Percentiles rank a stretch among this genome's conserved stretches.
phyloP scores from a whole-genome alignment of 345 rosid genomes.

The Heritiera littoralis region DNA sequence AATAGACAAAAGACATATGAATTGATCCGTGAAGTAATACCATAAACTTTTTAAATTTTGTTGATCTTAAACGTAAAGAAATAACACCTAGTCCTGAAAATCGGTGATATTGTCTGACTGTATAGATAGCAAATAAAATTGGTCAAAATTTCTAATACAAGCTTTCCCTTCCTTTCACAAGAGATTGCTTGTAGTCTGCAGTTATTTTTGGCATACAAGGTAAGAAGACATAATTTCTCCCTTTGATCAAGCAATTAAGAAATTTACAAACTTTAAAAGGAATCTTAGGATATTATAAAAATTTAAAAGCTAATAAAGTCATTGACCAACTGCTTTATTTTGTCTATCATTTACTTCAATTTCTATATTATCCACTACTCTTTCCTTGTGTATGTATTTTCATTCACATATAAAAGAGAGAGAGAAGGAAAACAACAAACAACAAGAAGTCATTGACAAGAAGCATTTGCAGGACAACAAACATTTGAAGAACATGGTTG shows the following conservation, averaged over 20 bases:
- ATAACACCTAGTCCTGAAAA: background rate
- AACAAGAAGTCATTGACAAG: background rate
- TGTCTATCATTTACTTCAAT: background rate
- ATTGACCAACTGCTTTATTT: background rate
- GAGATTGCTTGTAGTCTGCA: constrained; percentile 10
- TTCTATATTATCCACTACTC: background rate
- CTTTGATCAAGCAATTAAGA: background rate
- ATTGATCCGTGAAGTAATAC: too few relatives aligned
- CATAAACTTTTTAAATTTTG: background rate
- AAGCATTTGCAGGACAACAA: background rate
- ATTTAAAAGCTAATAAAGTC: background rate
- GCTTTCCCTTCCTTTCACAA: background rate
- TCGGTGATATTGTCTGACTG: background rate
- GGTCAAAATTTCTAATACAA: background rate
- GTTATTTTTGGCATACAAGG: background rate
- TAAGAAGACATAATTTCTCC: too few relatives aligned
- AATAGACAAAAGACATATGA: too few relatives aligned
- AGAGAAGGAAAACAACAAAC: background rate
- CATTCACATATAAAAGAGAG: background rate
- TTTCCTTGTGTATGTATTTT: background rate
- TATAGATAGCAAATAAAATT: background rate
- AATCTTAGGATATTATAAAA: background rate
- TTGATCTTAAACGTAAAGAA: background rate
- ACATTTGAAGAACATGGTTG: background rate
- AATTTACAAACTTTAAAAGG: background rate